Conservation (phyloP, 495 filamentous ascomycete species). For the Aspergillus incahuasiensis region DNA sequence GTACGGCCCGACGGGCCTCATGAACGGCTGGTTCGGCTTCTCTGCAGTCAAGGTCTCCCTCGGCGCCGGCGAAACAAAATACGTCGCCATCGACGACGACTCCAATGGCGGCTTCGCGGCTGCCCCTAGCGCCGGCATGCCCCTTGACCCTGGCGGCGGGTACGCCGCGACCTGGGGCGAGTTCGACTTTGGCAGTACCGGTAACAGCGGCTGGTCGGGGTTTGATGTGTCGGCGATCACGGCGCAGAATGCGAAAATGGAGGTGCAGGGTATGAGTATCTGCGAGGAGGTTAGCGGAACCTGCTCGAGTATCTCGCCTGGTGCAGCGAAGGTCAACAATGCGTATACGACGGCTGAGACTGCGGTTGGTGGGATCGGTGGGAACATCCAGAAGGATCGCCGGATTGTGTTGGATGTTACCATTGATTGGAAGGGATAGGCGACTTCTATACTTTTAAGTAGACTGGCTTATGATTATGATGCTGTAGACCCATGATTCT, state of each 20-base stretch:
- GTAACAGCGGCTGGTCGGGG: constrained; percentile 37
- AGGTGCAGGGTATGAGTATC: constrained; percentile 34
- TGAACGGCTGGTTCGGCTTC: constrained; percentile 38
- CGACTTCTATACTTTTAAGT: no score
- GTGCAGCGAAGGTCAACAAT: constrained; percentile 27
- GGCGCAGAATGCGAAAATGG: constrained; percentile 29
- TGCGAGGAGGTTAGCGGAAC: constrained; percentile 23
- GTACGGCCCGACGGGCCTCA: constrained; percentile 34
- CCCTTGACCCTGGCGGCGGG: constrained; percentile 28
- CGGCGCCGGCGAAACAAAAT: constrained; percentile 34
- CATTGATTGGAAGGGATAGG: constrained; percentile 9
- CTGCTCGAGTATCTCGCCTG: constrained; percentile 31
- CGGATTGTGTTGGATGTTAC: constrained; percentile 6
- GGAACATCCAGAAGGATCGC: constrained; percentile 26
- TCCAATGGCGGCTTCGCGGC: constrained; percentile 39
- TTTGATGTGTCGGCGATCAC: constrained; percentile 41
- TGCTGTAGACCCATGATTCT: not conserved
- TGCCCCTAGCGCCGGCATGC: constrained; percentile 27
- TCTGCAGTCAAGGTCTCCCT: constrained; percentile 41
- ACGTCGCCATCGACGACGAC: constrained; percentile 46
- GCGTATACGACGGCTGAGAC: constrained; percentile 35
- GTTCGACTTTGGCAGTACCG: constrained; percentile 35
- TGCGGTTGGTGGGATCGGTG: constrained; percentile 37
- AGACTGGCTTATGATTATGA: not conserved
- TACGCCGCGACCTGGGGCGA: constrained; percentile 44